Percentiles rank a stretch among this genome's conserved stretches.
Evolutionary conservation across 768 basidiomycete species (phyloP).

Genomic region (Tulasnella sp.): DNA sequence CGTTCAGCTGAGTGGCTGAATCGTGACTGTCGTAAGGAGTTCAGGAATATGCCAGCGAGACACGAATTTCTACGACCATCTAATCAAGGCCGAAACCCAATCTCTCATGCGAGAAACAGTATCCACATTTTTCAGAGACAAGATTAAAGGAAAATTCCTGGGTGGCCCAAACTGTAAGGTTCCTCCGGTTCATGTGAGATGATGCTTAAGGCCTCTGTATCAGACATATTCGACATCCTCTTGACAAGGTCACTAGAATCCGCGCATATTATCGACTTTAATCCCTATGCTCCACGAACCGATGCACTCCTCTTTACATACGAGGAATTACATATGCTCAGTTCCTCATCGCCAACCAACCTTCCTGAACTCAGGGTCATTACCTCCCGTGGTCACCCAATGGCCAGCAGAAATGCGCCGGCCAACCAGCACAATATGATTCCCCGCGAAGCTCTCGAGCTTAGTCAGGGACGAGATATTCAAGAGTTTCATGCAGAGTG

Average conservation of each 20-base stretch:
- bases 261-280: slow-evolving; percentile 86
- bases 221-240: slow-evolving; percentile 78
- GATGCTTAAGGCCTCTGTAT: neutral
- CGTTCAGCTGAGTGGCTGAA: neutral
- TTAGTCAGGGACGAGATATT: slow-evolving; percentile 69
- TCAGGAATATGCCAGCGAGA: slow-evolving; percentile 85
- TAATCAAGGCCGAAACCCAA: slow-evolving; percentile 59
- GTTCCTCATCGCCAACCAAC: slow-evolving; percentile 23
- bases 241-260: slow-evolving; percentile 73
- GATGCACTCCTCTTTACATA: slow-evolving; percentile 84
- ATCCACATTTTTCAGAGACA: slow-evolving; percentile 59
- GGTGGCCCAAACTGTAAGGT: slow-evolving; percentile 60
- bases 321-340: slow-evolving; percentile 56
- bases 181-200: neutral
- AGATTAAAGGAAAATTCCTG: slow-evolving; percentile 60
- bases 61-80: slow-evolving; percentile 80
- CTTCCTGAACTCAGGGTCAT: slow-evolving; percentile 56
- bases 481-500: slow-evolving; percentile 62
- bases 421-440: slow-evolving; percentile 83
- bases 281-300: slow-evolving; percentile 81
- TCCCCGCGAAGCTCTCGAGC: slow-evolving; percentile 77
- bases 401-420: slow-evolving; percentile 63
- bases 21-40: neutral
- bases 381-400: slow-evolving; percentile 69
- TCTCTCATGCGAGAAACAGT: slow-evolving; percentile 52